Base-by-base conservation (phyloP, 164 flowering plant species). In the Berberis vulgaris region DNA sequence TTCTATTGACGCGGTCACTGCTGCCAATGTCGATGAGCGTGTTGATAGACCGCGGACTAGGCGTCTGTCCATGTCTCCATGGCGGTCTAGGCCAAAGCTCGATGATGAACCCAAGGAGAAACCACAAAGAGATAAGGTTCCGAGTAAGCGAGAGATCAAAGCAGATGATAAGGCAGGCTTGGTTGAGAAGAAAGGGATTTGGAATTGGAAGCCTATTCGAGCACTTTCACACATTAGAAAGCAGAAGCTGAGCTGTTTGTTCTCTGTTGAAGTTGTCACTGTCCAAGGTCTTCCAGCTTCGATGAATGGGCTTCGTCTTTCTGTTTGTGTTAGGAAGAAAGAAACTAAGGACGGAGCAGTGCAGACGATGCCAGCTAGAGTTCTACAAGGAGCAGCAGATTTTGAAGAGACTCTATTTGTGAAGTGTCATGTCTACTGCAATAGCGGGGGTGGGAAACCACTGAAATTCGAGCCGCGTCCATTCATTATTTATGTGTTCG, bases 121-220 rank as follows among this genome's bases (percentile, higher is more conserved):
- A 43, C 73, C 26, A 26, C 26, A 60, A 38, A 58, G 39, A 46
- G 45, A 39, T 9, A 65, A 46, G 63, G 59, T 5, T 43, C 41
- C 66, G 1, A 54, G 40, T 41, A 65, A 50, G 44, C 65, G 57
- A 52, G 71, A 63, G 9, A 43, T 45, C 58, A 73, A 56, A 64
- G 59, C 73, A 45, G 78, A 77, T n/a, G 80, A 70, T 1, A 71
- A 64, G 57, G 46, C 65, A 6, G 26, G 67, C 43, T 54, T 71
- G 2, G 57, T 73, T 0, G 82, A 81, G 67, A 90, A 85, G 82
- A 87, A 86, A 68, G 94, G 96, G 39, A 60, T 93, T 39, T 88
- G 96, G 98, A 88, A 78, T 40, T 93, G 98, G 98, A 90, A 93
- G 78, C 92, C 98, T 26, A 26, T 93, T 49, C 77, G 97, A 40